Evolutionary conservation across 2,329 filamentous ascomycete species (phyloP), one percentile per base, ranked within the genome.

Genomic region (Colletotrichum sp.): DNA sequence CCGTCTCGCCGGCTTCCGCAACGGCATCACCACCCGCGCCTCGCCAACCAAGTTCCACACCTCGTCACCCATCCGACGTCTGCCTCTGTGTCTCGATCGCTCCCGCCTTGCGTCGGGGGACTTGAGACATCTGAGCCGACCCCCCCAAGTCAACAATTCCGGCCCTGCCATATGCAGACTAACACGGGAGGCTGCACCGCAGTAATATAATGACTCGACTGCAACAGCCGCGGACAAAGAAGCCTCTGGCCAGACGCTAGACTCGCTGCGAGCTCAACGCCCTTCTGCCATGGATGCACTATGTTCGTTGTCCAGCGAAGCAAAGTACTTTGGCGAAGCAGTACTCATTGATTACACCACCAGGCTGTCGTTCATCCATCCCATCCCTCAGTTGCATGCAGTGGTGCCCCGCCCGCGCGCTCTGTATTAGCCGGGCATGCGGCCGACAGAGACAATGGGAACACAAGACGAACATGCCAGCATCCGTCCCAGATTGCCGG

Each of bases 391-490:
- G 43, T 66, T 16, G 61, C 64, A 61, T 28, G 67, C 71, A 43
- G 55, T 69, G 71, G 13, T 55, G 43, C 38, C 38, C 55, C 36
- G 38, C 65, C 21, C 16, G 36, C 36, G 61, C 34, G 57, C 70
- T 43, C 26, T 64, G 28, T 67, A 24, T 24, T 57, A 66, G 68
- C 24, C 36, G 55, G 65, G 18, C 65, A 63, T 70, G 67, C 66
- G 67, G 67, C 57, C 65, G 30, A 61, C 55, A 63, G 21, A 36
- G 65, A 52, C 69, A 67, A 32, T 38, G 48, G 52, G 32, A 67
- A 72, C 69, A 72, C 73, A 68, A 60, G 73, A 75, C 58, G 70
- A 75, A 75, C 70, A 26, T 75, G 64, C 70, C 70, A 65, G 30
- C 36, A 43, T 30, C 71, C 64, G 58, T 76, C 34, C 71, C 74